phyloP scores from a whole-genome alignment of 176 grass and related monocot species.

The Otatea glauca region DNA sequence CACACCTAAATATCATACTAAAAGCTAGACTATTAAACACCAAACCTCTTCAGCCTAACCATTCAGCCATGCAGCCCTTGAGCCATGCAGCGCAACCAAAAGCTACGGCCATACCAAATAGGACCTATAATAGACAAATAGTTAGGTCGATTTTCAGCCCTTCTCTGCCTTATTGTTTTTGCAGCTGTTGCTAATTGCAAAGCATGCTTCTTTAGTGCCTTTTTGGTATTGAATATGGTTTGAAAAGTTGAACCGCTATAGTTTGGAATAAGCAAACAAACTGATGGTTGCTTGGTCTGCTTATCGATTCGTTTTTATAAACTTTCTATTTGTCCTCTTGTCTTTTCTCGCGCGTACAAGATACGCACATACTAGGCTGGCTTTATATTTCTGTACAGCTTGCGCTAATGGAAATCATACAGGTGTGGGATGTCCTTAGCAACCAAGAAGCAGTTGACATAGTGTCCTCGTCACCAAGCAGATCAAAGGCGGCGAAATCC shows the following conservation, averaged over 20 bases:
- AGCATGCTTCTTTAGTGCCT: background rate
- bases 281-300: conserved; percentile 27
- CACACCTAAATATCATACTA: no score
- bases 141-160: conserved; percentile 22
- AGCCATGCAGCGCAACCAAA: no score
- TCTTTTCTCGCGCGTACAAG: conserved; percentile 22
- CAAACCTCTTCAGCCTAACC: no score
- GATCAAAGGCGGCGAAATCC: conserved; percentile 65
- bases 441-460: conserved; percentile 95
- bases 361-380: conserved; percentile 11
- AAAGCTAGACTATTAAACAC: no score
- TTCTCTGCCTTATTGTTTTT: conserved; percentile 34
- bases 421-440: conserved; percentile 98
- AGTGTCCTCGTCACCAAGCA: conserved; percentile 64
- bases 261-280: conserved; percentile 35
- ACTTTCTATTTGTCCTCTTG: conserved; percentile 20
- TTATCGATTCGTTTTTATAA: conserved; percentile 16
- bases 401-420: conserved; percentile 37
- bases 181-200: conserved; percentile 3
- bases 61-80: no score
- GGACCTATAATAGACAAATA: background rate
- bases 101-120: no score
- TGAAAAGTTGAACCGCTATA: background rate
- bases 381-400: conserved; percentile 14
- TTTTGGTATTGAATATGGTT: background rate